Conservation (phyloP, 495 filamentous ascomycete species). For the Trichoderma parareesei region DNA sequence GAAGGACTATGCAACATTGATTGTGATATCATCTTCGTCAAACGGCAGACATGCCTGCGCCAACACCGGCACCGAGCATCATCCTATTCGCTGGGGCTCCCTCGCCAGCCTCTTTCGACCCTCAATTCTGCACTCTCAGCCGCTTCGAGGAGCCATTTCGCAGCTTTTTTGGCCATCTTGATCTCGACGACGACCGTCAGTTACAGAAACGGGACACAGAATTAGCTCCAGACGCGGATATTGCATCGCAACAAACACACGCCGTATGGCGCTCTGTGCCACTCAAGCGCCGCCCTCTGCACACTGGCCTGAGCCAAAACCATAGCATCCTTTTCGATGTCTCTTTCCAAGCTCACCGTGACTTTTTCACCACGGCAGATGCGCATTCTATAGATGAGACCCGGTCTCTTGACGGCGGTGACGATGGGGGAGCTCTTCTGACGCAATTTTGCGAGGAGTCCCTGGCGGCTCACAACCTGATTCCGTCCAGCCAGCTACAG, state of each 20-base stretch:
- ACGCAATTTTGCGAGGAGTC: conserved; percentile 59
- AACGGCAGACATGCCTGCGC: not conserved
- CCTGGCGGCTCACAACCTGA: conserved; percentile 52
- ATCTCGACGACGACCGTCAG: not conserved
- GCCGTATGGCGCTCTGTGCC: conserved; percentile 33
- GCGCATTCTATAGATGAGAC: conserved; percentile 21
- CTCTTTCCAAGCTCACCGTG: conserved; percentile 15
- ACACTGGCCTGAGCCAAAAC: conserved; percentile 37
- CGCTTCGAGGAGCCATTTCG: conserved; percentile 23
- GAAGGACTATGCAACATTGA: not conserved
- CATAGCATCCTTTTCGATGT: conserved; percentile 18
- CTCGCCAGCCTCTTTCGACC: conserved; percentile 30
- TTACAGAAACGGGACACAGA: not conserved
- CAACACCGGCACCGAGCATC: conserved; percentile 15
- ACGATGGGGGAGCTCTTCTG: conserved; percentile 19
- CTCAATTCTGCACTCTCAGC: conserved; percentile 30
- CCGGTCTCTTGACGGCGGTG: conserved; percentile 11
- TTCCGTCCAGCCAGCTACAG: conserved; percentile 38
- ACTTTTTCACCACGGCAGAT: conserved; percentile 39
- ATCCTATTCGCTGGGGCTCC: conserved; percentile 51
- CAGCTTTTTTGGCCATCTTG: conserved; percentile 26
- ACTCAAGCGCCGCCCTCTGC: conserved; percentile 25
- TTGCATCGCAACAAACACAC: not conserved
- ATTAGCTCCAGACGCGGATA: not conserved
- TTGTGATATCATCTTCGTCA: too few relatives aligned